Evolutionary conservation across 192 early-diverging fungal species (phyloP).

Genomic region (Coemansia sp.): DNA sequence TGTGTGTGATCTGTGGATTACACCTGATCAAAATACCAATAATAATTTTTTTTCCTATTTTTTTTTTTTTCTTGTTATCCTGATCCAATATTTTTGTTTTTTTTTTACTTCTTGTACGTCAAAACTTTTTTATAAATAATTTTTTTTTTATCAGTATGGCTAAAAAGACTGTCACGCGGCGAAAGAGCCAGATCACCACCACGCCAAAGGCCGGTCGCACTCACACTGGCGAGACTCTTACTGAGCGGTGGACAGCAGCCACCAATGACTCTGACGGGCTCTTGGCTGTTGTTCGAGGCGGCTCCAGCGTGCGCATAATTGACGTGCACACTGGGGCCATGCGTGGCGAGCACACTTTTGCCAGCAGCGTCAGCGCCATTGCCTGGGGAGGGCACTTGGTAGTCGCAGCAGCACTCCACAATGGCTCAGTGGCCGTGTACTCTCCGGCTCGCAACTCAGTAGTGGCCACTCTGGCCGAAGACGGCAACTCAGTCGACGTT

Average conservation of each 20-base stretch:
- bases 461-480: conserved; percentile 13
- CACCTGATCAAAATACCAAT: background rate
- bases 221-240: background rate
- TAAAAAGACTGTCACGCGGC: conserved; percentile 42
- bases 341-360: conserved; percentile 40
- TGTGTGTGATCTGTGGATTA: background rate
- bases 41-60: background rate
- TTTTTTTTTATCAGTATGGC: conserved; percentile 18
- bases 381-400: conserved; percentile 29
- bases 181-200: conserved; percentile 20
- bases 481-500: background rate
- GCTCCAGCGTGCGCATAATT: conserved; percentile 43
- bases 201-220: conserved; percentile 13
- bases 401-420: conserved; percentile 34
- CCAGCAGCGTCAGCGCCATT: conserved; percentile 17
- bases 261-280: conserved; percentile 28
- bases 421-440: conserved; percentile 34
- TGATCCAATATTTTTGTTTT: background rate
- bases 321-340: conserved; percentile 45
- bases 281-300: conserved; percentile 45
- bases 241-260: conserved; percentile 33
- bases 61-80: background rate
- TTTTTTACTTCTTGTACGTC: background rate
- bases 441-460: conserved; percentile 51
- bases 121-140: background rate